phyloP scores from a whole-genome alignment of 345 rosid genomes.

The Dipteronia sinensis region DNA sequence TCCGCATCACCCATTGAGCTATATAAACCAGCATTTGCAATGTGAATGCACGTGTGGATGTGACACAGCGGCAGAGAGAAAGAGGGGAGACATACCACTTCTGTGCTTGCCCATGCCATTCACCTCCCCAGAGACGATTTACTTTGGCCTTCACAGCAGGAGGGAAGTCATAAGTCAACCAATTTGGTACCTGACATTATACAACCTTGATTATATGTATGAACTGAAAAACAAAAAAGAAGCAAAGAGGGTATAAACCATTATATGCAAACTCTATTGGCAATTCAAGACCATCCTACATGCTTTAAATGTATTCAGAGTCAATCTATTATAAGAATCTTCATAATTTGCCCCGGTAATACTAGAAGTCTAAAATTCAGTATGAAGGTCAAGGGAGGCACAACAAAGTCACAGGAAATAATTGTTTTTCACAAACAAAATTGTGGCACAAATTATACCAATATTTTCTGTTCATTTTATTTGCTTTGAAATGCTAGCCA shows the following conservation, averaged over 20 bases:
- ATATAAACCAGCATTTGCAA: constrained; percentile 1
- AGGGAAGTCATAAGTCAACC: constrained; percentile 95
- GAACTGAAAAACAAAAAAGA: neutral
- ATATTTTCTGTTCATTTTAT: neutral
- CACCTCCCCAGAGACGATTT: constrained; percentile 98
- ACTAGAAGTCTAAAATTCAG: neutral
- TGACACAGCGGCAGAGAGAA: neutral
- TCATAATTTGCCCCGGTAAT: neutral
- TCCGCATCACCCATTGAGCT: neutral
- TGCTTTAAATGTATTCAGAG: neutral
- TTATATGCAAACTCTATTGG: neutral
- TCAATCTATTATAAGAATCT: neutral
- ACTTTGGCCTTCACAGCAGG: constrained; percentile 93
- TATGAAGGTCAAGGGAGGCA: neutral
- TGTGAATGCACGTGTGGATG: neutral
- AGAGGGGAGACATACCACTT: constrained; percentile 63
- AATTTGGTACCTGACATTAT: constrained; percentile 74
- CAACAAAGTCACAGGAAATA: neutral
- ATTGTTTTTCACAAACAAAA: neutral
- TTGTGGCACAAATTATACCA: neutral
- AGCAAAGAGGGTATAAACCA: neutral
- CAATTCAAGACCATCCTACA: neutral
- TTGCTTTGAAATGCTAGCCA: neutral
- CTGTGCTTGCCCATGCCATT: constrained; percentile 99
- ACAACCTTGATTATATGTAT: constrained; percentile 5